Evolutionary conservation across 2,329 filamentous ascomycete genomes (phyloP).

Genomic region (Trichoderma arundinaceum): DNA sequence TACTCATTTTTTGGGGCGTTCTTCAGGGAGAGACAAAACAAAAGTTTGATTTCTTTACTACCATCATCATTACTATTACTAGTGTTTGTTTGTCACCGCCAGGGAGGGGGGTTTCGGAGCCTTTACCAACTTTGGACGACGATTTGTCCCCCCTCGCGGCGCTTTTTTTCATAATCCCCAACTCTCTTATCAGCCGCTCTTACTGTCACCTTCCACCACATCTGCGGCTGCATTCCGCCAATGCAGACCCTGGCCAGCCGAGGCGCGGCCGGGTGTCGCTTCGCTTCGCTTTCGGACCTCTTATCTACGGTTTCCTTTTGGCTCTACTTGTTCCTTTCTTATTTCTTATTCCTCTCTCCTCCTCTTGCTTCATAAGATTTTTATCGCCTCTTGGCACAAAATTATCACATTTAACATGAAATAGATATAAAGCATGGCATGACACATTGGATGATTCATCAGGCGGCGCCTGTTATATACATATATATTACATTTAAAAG

Average conservation of each 20-base stretch:
- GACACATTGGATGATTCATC: constrained; percentile 3
- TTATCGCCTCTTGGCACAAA: constrained; percentile 20
- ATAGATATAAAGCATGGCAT: constrained; percentile 24
- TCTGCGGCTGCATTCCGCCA: constrained; percentile 19
- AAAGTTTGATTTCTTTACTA: constrained; percentile 18
- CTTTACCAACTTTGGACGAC: constrained; percentile 5
- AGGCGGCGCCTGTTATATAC: neutral
- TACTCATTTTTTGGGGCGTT: constrained; percentile 17
- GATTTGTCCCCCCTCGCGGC: constrained; percentile 2
- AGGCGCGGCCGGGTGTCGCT: neutral
- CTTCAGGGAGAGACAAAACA: constrained; percentile 13
- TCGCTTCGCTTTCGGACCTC: constrained; percentile 10
- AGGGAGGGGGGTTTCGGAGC: neutral
- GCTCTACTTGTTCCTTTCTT: neutral
- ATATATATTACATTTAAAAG: neutral
- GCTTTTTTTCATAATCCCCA: constrained; percentile 10
- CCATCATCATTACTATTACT: neutral
- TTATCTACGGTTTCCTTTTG: neutral
- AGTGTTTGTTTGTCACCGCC: constrained; percentile 7
- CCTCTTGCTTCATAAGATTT: neutral
- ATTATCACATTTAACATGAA: constrained; percentile 10
- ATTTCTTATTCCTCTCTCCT: neutral
- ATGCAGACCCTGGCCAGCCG: constrained; percentile 6
- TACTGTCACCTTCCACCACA: constrained; percentile 20
- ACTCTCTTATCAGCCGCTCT: constrained; percentile 26